Base-by-base conservation (phyloP, 192 early-diverging fungal species). In the Coemansia sp. region DNA sequence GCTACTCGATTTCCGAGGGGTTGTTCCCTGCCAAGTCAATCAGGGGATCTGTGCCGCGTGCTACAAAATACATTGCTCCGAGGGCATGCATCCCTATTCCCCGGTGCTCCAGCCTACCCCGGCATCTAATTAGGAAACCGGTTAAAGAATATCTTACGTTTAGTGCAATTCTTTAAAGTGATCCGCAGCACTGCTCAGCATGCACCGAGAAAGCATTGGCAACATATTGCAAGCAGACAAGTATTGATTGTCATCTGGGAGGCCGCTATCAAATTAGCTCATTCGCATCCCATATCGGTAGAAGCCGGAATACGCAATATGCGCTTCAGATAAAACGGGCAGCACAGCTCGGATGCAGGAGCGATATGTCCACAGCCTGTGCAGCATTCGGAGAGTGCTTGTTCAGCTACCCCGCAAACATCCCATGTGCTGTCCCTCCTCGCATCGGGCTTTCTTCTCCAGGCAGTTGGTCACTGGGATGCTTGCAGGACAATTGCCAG, bases 351-450 rank as follows among this genome's bases (percentile, higher is more conserved):
- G 15, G 15, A 42, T 42, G 40, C 40, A 42, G 40, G 40, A 42
- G 40, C 40, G 15, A 42, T 42, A n/a, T 42, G 40, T n/a, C 15
- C 40, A 42, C 40, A 9, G 40, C 40, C 40, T 42, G 40, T n/a
- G 15, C 46, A 8, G n/a, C 46, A 48, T 17, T n/a, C 46, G 46
- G n/a, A 4, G 15, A 3, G 10, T 28, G 50, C 19, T 28, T 54
- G 28, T 54, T 54, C 52, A 14, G 26, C 52, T 54, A 54, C 52
- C 52, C 52, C 52, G 28, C 52, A 54, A 54, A 54, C 23, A 48
- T 20, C 15, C 17, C n/a, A 19, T 48, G 46, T 20, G 46, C n/a
- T 17, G n/a, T 20, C 28, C n/a, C 52, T 21, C 52, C 52, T 54
- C 28, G 52, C 52, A 54, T 25, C 52, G 52, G 51, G n/a, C 52